Conservation (phyloP, 768 basidiomycete genomes). For the Psilocybe cubensis region DNA sequence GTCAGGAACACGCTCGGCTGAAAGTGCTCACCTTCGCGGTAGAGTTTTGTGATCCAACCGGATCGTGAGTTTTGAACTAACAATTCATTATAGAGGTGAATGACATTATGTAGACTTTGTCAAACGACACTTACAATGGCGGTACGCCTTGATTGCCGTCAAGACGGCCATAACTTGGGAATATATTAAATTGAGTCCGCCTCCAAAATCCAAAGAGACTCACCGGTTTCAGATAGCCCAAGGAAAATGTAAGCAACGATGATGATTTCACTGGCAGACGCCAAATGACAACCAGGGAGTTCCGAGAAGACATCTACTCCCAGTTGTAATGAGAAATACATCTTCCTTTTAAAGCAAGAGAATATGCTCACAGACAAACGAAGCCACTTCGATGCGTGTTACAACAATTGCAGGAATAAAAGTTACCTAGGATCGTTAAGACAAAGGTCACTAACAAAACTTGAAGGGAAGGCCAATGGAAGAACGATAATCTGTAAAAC, state of each 20-base stretch:
- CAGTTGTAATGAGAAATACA: neutral
- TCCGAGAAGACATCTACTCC: slow-evolving; percentile 21
- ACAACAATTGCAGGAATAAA: slow-evolving; percentile 34
- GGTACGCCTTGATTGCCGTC: slow-evolving; percentile 39
- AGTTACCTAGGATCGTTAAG: slow-evolving; percentile 24
- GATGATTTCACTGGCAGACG: slow-evolving; percentile 37
- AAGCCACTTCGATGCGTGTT: slow-evolving; percentile 35
- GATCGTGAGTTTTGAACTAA: slow-evolving; percentile 38
- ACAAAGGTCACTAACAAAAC: neutral
- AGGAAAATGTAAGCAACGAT: slow-evolving; percentile 41
- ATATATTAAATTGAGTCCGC: neutral
- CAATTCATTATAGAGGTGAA: too few relatives aligned
- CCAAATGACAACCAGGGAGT: slow-evolving; percentile 34
- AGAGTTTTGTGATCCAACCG: slow-evolving; percentile 39
- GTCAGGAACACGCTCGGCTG: neutral
- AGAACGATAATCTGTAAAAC: neutral
- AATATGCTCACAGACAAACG: slow-evolving; percentile 33
- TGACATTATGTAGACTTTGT: too few relatives aligned
- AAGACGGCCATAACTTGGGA: slow-evolving; percentile 39
- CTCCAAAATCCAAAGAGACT: slow-evolving; percentile 10
- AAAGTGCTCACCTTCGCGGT: slow-evolving; percentile 38
- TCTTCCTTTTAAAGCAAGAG: neutral
- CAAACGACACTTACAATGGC: slow-evolving; percentile 42
- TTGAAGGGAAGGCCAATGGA: too few relatives aligned
- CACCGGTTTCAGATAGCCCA: slow-evolving; percentile 43